Base-by-base conservation (phyloP, 345 rosid species). In the Cochlearia excelsa region DNA sequence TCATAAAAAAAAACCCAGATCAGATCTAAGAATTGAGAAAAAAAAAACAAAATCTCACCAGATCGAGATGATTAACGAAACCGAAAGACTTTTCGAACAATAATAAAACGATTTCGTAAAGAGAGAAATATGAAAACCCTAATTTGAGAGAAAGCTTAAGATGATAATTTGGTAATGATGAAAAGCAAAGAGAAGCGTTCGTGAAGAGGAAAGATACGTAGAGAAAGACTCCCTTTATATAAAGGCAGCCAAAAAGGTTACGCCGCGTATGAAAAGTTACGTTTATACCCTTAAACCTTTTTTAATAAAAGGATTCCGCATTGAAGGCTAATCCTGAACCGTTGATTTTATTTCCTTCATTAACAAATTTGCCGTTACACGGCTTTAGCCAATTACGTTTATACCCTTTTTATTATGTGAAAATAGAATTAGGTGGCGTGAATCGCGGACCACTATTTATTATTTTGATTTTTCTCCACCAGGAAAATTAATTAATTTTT, bases 131-230 rank as follows among this genome's bases (percentile, higher is more conserved):
- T 16, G 7, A 30, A 35, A 63, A 52, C 70, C 75, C 61, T 58
- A 65, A 58, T 64, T 51, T 51, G 70, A 64, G 61, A 51, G 60
- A 30, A 7, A 16, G 59, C 2, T 39, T 2, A 16, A 7, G 37
- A 62, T 56, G 61, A 64, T 3, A 34, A 3, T 71, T 71, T 71
- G 75, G 71, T 71, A 71, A 71, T 71, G 52, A 71, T 65, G 75
- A 69, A 16, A 16, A 5, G 70, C 75, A 63, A 70, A 55, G 74
- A 70, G 65, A 43, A 2, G 74, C 57, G 70, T 65, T 65, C 70
- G 71, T 65, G 70, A 47, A 48, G 54, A 52, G 51, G 28, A 51
- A 46, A 16, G 39, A 28, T 5, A 46, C 9, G 57, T 29, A 2
- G 5, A 8, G 69, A 51, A 38, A 33, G 57, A 53, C 11, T 40